Evolutionary conservation across 371 early-diverging fungal species (phyloP).

Genomic region (Thermomucor indicae-seudaticae): DNA sequence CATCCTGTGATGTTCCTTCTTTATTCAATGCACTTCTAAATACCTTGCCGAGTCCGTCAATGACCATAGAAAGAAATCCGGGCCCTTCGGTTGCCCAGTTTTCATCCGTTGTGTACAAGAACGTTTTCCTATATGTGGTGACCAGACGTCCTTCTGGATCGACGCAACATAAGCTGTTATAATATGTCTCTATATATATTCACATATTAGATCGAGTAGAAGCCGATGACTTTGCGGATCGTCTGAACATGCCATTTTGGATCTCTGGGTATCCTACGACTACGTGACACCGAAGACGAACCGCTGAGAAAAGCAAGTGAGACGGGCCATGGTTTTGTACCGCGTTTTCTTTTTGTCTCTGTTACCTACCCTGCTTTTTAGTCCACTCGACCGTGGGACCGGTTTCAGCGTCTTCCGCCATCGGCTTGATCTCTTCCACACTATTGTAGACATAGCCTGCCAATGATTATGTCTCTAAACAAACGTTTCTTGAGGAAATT

Average conservation of each 20-base stretch:
- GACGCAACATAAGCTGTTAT: conserved; percentile 63
- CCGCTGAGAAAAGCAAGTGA: conserved; percentile 25
- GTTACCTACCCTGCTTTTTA: conserved; percentile 5
- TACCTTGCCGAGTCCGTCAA: conserved; percentile 49
- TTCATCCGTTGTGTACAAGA: conserved; percentile 69
- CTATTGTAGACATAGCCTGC: conserved; percentile 60
- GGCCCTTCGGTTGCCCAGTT: conserved; percentile 72
- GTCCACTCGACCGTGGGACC: conserved; percentile 67
- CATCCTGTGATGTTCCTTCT: too few relatives aligned
- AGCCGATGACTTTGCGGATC: neutral
- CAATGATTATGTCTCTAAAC: too few relatives aligned
- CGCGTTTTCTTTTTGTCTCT: neutral
- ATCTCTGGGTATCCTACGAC: conserved; percentile 68
- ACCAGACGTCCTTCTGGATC: conserved; percentile 45
- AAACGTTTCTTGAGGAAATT: too few relatives aligned
- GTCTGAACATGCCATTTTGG: too few relatives aligned
- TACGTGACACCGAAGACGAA: conserved; percentile 51
- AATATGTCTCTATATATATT: conserved; percentile 16
- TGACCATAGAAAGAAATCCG: conserved; percentile 49
- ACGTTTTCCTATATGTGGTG: conserved; percentile 66
- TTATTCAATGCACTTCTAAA: too few relatives aligned
- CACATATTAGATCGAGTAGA: neutral
- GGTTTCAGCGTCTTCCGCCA: conserved; percentile 50
- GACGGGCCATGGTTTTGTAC: neutral
- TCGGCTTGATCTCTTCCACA: conserved; percentile 51